Base-by-base conservation (phyloP, 1,139 yeast species). In the Suhomyces yuchorum region DNA sequence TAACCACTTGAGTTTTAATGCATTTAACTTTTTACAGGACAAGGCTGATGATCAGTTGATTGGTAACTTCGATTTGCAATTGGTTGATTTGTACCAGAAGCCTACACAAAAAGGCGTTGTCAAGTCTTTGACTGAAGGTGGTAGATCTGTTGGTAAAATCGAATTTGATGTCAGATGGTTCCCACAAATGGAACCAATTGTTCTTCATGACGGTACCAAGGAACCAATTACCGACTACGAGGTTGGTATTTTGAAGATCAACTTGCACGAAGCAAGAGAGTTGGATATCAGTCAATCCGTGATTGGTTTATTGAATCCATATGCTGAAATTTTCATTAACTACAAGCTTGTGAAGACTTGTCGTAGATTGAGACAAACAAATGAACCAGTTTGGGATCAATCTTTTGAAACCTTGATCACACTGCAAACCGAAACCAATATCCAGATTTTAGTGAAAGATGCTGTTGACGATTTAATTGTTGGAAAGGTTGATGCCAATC, bases 371-470 rank as follows among this genome's bases (percentile, higher is more conserved):
- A 82, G 82, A 60, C 79, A 81, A 60, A 77, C 82, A 15, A 86
- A 85, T 58, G 88, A 83, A 57, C 95, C 95, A 15, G 70, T 82
- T 14, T 87, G 87, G 85, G 84, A 82, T 54, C 82, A 82, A 57
- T 65, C 77, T 19, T 67, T 82, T 49, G 95, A 87, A 65, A 62
- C 80, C 6, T 71, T 87, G 53, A 69, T 86, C 36, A 78, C 83
- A 12, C 79, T 84, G 41, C 86, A 84, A 60, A 73, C 84, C 1
- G 70, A 69, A 38, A 77, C 90, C 12, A 70, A 71, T 35, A 58
- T 86, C 34, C 78, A 75, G 56, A 68, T 87, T 17, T 63, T 81
- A 30, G 71, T 87, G 26, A 84, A 78, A 58, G 91, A 87, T 65
- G 73, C 76, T 3, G 80, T 61, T 6, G 75, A 72, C 44, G 77